Percentiles rank a stretch among this genome's conserved stretches.
Evolutionary conservation across 1,284 basidiomycete genomes (phyloP).

Genomic region (Mycena sp.): DNA sequence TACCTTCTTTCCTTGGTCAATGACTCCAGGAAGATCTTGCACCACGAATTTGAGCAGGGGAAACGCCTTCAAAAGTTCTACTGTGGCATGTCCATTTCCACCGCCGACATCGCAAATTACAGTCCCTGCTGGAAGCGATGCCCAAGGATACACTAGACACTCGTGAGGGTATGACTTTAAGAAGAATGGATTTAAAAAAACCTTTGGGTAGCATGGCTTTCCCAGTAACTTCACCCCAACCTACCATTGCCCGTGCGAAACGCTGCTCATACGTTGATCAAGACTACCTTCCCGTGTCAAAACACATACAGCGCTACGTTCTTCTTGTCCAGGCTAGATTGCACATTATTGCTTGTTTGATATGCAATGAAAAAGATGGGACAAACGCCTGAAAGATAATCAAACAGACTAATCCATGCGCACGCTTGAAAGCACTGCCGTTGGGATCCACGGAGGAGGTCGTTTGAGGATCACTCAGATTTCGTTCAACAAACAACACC

Average conservation of each 20-base stretch:
- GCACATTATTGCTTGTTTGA: background rate
- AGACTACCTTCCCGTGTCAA: background rate
- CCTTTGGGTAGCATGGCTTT: constrained; percentile 38
- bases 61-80: constrained; percentile 49
- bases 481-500: constrained; percentile 36
- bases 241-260: constrained; percentile 42
- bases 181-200: background rate
- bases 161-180: too few relatives aligned
- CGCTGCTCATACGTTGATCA: constrained; percentile 20
- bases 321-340: background rate
- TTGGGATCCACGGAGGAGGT: constrained; percentile 30
- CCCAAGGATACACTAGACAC: constrained; percentile 54
- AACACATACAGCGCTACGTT: constrained; percentile 7
- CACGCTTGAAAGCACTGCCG: constrained; percentile 36
- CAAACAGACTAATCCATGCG: constrained; percentile 34
- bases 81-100: constrained; percentile 51
- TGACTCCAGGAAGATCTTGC: constrained; percentile 54
- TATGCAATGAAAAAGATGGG: background rate
- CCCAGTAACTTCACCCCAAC: constrained; percentile 39
- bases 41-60: constrained; percentile 53
- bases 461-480: constrained; percentile 37
- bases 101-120: constrained; percentile 59
- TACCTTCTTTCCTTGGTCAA: constrained; percentile 43
- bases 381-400: constrained; percentile 1
- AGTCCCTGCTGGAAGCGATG: constrained; percentile 40